Base-by-base conservation (phyloP, 2,329 filamentous ascomycete species). In the Fusarium sp. region DNA sequence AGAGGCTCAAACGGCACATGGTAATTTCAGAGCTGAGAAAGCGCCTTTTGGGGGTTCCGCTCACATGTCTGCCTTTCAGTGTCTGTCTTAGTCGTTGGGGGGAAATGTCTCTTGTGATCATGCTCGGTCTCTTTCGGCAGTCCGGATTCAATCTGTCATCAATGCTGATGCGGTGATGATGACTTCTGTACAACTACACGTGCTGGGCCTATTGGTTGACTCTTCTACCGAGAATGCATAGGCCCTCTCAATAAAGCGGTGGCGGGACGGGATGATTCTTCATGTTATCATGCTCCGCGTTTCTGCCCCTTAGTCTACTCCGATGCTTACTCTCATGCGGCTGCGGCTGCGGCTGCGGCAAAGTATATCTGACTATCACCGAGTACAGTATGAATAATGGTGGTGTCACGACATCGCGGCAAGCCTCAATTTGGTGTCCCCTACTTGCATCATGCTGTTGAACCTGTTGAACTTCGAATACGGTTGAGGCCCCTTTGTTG, bases 1-100 rank as follows among this genome's bases (percentile, higher is more conserved):
- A 68, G 44, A 52, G 42, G 43, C 53, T 50, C n/a, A 59, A 50
- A 43, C n/a, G 39, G 43, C 50, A 52, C 46, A 68, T 61, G 58
- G 38, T 53, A 70, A 71, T 70, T 71, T 71, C 51, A 44, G n/a
- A 59, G 45, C 67, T 69, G 67, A 70, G 51, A 22, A 56, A 52
- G 59, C 28, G 43, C 33, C 45, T 48, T 42, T 50, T 26, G 20
- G 51, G 20, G 33, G 43, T 28, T 45, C n/a, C 24, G 24, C 40
- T 44, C 34, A 54, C 31, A 51, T 44, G 38, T 39, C 24, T 42
- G 18, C 36, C 24, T 50, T 43, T 22, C n/a, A 38, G 33, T 14
- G 13, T 42, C 17, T 54, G 48, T 60, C 34, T 55, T 15, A 36
- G 44, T 45, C 7, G 43, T 15, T 28, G n/a, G 9, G 18, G 26